Conservation (phyloP, 2,329 filamentous ascomycete genomes). For the Plectosphaerella plurivora region DNA sequence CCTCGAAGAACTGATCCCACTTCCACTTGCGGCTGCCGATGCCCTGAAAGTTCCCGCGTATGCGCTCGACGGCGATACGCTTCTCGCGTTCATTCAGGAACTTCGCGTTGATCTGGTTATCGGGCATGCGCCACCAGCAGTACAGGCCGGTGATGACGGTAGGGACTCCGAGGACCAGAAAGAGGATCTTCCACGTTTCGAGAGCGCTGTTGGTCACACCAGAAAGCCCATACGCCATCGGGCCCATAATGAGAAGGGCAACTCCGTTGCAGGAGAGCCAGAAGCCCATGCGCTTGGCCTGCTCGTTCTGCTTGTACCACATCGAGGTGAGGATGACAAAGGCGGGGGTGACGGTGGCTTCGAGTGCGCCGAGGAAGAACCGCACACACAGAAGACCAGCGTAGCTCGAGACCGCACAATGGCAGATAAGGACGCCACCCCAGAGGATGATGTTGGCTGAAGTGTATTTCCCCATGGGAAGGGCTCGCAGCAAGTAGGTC, state of each 20-base stretch:
- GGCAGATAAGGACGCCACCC: slow-evolving; percentile 25
- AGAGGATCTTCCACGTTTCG: slow-evolving; percentile 16
- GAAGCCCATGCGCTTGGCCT: slow-evolving; percentile 20
- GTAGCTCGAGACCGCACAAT: slow-evolving; percentile 14
- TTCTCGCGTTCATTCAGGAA: slow-evolving; percentile 53
- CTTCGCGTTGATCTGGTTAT: slow-evolving; percentile 53
- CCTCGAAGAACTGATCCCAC: slow-evolving; percentile 38
- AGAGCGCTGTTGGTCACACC: slow-evolving; percentile 7
- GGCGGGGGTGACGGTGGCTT: slow-evolving; percentile 17
- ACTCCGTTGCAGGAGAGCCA: slow-evolving; percentile 16
- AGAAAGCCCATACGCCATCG: slow-evolving; percentile 17
- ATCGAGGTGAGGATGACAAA: slow-evolving; percentile 18
- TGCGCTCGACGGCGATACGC: slow-evolving; percentile 42
- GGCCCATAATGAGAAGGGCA: slow-evolving; percentile 13
- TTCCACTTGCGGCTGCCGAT: slow-evolving; percentile 45
- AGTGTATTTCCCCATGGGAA: slow-evolving; percentile 29
- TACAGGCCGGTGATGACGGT: slow-evolving; percentile 13
- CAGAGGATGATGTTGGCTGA: slow-evolving; percentile 32
- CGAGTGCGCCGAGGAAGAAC: slow-evolving; percentile 17
- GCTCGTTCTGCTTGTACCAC: slow-evolving; percentile 25
- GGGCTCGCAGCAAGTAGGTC: slow-evolving; percentile 22
- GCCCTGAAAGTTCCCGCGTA: slow-evolving; percentile 42
- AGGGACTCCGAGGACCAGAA: slow-evolving; percentile 22
- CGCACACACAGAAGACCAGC: slow-evolving; percentile 15
- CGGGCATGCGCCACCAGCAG: slow-evolving; percentile 35